These are phyloP conservation scores for Pseudevernia furfuracea DNA, from an alignment of 495 filamentous ascomycete genomes.

Conservation along the genomic window DNA sequence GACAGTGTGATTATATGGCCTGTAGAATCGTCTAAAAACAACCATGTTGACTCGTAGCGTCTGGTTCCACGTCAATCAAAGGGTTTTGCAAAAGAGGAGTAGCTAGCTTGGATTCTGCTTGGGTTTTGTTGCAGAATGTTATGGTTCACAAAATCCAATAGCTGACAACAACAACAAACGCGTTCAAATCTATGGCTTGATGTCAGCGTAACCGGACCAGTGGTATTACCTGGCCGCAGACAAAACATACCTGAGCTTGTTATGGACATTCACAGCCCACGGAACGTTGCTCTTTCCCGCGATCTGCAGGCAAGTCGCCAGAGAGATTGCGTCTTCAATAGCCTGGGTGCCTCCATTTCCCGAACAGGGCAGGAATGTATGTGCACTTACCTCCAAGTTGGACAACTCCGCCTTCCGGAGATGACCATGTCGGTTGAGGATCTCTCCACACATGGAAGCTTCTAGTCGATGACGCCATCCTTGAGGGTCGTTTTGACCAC, in stretches of 20 bases:
- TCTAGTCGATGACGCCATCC: conserved; percentile 57
- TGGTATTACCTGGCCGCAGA: neutral
- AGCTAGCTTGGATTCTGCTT: neutral
- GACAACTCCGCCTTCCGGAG: conserved; percentile 48
- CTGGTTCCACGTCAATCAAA: no score
- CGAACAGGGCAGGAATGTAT: conserved; percentile 65
- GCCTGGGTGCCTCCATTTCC: conserved; percentile 67
- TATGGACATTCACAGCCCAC: conserved; percentile 23
- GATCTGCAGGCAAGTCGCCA: conserved; percentile 54
- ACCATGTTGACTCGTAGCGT: no score
- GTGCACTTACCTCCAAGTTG: conserved; percentile 63
- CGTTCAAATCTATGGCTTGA: neutral
- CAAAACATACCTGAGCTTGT: neutral
- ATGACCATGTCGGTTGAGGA: conserved; percentile 58
- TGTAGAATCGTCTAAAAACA: no score
- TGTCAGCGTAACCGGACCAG: neutral
- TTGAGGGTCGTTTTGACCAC: conserved; percentile 47
- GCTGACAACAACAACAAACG: neutral
- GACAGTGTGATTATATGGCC: no score
- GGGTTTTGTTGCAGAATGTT: conserved; percentile 3
- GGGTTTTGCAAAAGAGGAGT: no score
- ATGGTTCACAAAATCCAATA: neutral
- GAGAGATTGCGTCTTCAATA: conserved; percentile 62
- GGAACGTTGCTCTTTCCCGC: conserved; percentile 47
- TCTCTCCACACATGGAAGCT: conserved; percentile 66